Evolutionary conservation across 768 basidiomycete species (phyloP).

Genomic region (Serpula lacrymans): DNA sequence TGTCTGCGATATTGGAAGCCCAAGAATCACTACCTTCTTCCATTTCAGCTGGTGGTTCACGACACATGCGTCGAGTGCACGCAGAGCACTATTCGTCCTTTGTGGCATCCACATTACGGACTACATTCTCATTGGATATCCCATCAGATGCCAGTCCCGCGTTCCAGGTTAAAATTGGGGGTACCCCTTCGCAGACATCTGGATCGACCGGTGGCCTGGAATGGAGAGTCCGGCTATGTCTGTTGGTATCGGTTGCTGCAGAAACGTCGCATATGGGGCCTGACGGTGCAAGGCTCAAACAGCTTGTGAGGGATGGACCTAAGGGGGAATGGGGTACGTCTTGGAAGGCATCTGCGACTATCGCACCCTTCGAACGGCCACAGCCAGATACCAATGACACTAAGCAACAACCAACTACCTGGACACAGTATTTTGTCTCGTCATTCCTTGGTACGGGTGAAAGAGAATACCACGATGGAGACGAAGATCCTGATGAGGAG

Average conservation of each 20-base stretch:
- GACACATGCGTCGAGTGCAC: conserved; percentile 69
- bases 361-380: conserved; percentile 59
- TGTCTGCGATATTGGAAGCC: conserved; percentile 86
- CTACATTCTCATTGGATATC: conserved; percentile 88
- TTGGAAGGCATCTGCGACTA: conserved; percentile 54
- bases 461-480: conserved; percentile 58
- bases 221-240: conserved; percentile 85
- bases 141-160: conserved; percentile 89
- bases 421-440: conserved; percentile 41
- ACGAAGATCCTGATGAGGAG: conserved; percentile 30
- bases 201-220: conserved; percentile 66
- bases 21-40: conserved; percentile 77
- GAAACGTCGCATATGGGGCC: conserved; percentile 42
- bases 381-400: conserved; percentile 4
- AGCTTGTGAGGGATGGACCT: conserved; percentile 53
- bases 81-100: conserved; percentile 84
- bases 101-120: conserved; percentile 65
- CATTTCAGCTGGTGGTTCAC: conserved; percentile 44
- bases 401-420: conserved; percentile 13
- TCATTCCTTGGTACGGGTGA: conserved; percentile 39
- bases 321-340: conserved; percentile 71
- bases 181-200: conserved; percentile 14
- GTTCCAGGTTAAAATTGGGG: conserved; percentile 64
- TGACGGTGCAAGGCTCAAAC: conserved; percentile 52
- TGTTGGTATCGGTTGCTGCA: conserved; percentile 74